phyloP scores from a whole-genome alignment of 2,329 filamentous ascomycete species.

The Bipolaris oryzae region DNA sequence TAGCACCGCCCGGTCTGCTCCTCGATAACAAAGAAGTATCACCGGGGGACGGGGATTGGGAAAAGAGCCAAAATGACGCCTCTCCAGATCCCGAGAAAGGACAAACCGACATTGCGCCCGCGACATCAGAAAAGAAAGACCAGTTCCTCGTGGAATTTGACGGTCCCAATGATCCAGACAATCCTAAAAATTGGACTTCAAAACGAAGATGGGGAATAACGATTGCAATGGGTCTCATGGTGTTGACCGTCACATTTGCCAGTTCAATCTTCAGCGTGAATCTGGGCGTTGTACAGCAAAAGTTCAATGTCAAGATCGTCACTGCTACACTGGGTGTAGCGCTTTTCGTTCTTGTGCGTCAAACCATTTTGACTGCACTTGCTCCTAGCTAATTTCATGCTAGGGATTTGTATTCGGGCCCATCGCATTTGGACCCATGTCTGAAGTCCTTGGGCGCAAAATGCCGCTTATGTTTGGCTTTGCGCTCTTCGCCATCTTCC shows the following conservation, averaged over 20 bases:
- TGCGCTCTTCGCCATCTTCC: constrained; percentile 49
- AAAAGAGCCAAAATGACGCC: constrained; percentile 13
- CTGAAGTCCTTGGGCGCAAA: constrained; percentile 56
- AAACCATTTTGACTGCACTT: neutral
- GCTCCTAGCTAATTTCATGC: neutral
- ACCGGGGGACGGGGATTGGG: neutral
- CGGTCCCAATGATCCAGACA: constrained; percentile 71
- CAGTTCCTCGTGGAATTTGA: constrained; percentile 71
- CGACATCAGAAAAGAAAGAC: constrained; percentile 33
- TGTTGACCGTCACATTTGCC: constrained; percentile 54
- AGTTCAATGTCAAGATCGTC: constrained; percentile 55
- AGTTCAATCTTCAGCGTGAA: constrained; percentile 66
- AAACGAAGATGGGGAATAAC: constrained; percentile 72
- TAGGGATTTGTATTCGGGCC: constrained; percentile 59
- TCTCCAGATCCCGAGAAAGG: constrained; percentile 18
- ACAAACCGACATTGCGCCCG: neutral
- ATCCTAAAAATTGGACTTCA: constrained; percentile 72
- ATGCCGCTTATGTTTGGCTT: constrained; percentile 42
- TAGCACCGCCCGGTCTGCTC: neutral
- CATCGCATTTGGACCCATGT: constrained; percentile 56
- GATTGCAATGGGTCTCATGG: constrained; percentile 61
- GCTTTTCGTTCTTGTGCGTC: constrained; percentile 51
- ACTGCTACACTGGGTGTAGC: constrained; percentile 57
- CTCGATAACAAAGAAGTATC: neutral
- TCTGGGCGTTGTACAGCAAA: constrained; percentile 57